Base-by-base conservation (phyloP, 176 grass and related monocot genomes). In the Leersia perrieri region DNA sequence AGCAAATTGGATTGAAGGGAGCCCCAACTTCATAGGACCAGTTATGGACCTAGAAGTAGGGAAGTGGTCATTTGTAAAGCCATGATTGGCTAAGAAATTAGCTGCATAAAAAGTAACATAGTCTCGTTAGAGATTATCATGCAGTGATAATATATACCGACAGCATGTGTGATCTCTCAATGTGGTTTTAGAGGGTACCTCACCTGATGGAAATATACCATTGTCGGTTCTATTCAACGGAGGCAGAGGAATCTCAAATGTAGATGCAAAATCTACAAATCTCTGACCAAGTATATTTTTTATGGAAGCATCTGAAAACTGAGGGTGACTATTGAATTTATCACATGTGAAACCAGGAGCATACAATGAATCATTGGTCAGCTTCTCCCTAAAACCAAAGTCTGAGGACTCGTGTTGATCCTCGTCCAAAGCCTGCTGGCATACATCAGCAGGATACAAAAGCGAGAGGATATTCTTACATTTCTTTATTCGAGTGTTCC, bases 1-100 rank as follows among this genome's bases (percentile, higher is more conserved):
- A 22, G 74, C 69, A 95, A 84, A 84, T 98, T 98, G 96, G 96
- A 95, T 67, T 98, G 90, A 98, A 98, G 96, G 96, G 96, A 98
- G 90, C 96, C 95, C 96, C 78, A 84, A 87, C 96, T 98, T 91
- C 90, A 63, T 81, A 60, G 86, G 47, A 82, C 82, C 79, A 87
- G 22, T 79, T 76, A 20, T 76, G 86, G 90, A 64, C 84, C 88
- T 83, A 87, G 88, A 95, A 93, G 92, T 67, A 80, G 92, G 95
- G 90, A 88, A 80, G 57, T 71, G 91, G 87, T 84, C 88, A 91
- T 87, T 88, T 91, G 85, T 63, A 89, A 93, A 65, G 84, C 87
- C 83, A 95, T 91, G 88, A 83, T 88, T 87, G 65, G 81, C 84
- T 77, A 63, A 44, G 12, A 82, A 25, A 57, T 68, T 65, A 82